Base-by-base conservation (phyloP, 2,329 filamentous ascomycete genomes). In the Penicillium sp. region DNA sequence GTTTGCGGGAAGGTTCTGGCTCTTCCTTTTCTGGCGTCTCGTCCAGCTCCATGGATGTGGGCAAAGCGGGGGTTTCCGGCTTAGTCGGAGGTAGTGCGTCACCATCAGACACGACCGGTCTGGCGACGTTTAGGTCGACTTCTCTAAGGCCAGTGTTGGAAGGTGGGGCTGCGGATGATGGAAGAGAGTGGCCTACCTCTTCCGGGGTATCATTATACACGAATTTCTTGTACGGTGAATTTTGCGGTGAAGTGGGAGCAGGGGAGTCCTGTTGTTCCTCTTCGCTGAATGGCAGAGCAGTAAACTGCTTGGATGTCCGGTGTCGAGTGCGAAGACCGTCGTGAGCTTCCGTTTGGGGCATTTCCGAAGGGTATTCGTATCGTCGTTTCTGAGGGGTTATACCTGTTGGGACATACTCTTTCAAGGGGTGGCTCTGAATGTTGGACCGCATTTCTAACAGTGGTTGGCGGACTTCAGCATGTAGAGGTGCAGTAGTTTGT, bases 391-490 rank as follows among this genome's bases (percentile, higher is more conserved):
- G 85, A 0, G 94, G 94, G 1, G 94, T 97, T 45, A 88, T 81
- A 49, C 94, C 93, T 0, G 94, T 97, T 0, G 89, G 84, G 37
- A 84, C 79, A 71, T 97, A 97, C 69, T 97, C 91, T 50, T 86
- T 81, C 50, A 97, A 79, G 5, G 79, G 73, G 1, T 86, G 85
- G 45, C 74, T 76, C 16, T 81, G 76, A 45, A 96, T 84, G n/a
- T 85, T 82, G 18, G 85, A 80, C 8, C 90, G 85, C 27, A 99
- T 83, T 45, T 86, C 81, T 27, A 80, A 75, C 6, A 97, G 83
- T 8, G 91, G 88, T 61, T 85, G 81, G 58, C 86, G 85, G 12
- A 95, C 75, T 31, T 80, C 76, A 21, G 75, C 68, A 6, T 72
- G 70, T 5, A 96, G 77, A 8, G 85, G 82, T 21, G 81, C 80